Percentiles rank a stretch among this genome's conserved stretches.
These are phyloP conservation scores for Huntiella moniliformis DNA, from an alignment of 2,329 filamentous ascomycete species.

Conservation along the genomic window DNA sequence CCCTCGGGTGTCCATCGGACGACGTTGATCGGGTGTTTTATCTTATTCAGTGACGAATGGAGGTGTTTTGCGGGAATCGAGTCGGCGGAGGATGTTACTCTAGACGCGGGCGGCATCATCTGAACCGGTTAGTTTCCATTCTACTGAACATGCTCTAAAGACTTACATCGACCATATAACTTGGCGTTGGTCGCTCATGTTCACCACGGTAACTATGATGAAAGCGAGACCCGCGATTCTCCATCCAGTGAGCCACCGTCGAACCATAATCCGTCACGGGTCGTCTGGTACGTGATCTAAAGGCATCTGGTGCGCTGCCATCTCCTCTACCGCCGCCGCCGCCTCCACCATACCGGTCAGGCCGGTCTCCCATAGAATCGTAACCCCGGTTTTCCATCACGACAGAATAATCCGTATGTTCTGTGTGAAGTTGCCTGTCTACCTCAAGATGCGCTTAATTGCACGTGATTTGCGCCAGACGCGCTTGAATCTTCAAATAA, in stretches of 20 bases:
- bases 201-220: slow-evolving; percentile 54
- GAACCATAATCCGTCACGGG: slow-evolving; percentile 87
- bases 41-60: slow-evolving; percentile 96
- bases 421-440: no score
- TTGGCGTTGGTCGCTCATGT: slow-evolving; percentile 65
- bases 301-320: slow-evolving; percentile 26
- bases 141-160: not conserved
- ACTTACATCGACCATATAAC: slow-evolving; percentile 78
- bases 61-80: slow-evolving; percentile 87
- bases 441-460: no score
- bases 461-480: no score
- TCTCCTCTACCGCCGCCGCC: slow-evolving; percentile 21
- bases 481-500: no score
- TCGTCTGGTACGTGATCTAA: slow-evolving; percentile 35
- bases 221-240: slow-evolving; percentile 51
- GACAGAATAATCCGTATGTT: not conserved
- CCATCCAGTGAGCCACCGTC: slow-evolving; percentile 81
- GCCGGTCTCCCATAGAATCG: slow-evolving; percentile 14
- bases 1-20: slow-evolving; percentile 97
- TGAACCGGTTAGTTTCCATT: slow-evolving; percentile 18
- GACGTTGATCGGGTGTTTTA: slow-evolving; percentile 92
- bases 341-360: slow-evolving; percentile 13
- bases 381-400: not conserved
- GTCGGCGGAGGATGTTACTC: slow-evolving; percentile 57
- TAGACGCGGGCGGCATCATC: slow-evolving; percentile 74